phyloP scores from a whole-genome alignment of 768 basidiomycete species.

The Mycena haematopus region DNA sequence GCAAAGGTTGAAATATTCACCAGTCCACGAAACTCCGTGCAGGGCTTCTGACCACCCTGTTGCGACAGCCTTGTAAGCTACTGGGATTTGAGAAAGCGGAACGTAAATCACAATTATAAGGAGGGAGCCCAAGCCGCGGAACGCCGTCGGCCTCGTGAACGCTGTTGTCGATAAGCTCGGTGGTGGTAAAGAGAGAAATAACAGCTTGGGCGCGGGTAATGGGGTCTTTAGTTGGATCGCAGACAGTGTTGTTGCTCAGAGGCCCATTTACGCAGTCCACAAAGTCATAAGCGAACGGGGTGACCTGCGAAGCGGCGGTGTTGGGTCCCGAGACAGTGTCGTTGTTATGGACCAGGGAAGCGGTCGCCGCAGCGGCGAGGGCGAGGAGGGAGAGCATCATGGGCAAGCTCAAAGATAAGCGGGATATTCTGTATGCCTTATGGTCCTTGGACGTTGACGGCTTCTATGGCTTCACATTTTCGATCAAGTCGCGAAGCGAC shows the following conservation, averaged over 20 bases:
- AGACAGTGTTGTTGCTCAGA: constrained; percentile 52
- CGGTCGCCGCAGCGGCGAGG: constrained; percentile 6
- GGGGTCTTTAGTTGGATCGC: constrained; percentile 52
- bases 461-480: no score
- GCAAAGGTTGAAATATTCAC: background rate
- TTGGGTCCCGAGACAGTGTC: constrained; percentile 17
- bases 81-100: no score
- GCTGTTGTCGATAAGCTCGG: constrained; percentile 59
- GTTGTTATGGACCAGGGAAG: constrained; percentile 11
- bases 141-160: constrained; percentile 58
- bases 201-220: constrained; percentile 57
- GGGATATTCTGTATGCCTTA: background rate
- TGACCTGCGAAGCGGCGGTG: background rate
- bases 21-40: constrained; percentile 57
- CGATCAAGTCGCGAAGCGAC: background rate
- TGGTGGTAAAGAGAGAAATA: constrained; percentile 53
- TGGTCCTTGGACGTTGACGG: no score
- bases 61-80: no score
- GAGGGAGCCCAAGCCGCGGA: constrained; percentile 60
- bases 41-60: constrained; percentile 67
- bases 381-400: constrained; percentile 20
- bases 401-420: background rate
- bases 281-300: constrained; percentile 42
- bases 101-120: constrained; percentile 66
- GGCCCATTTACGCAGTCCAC: constrained; percentile 57